A percentile compares a stretch with the other conserved stretches of the same genome.
These are phyloP conservation scores for Immersiporthe knoxdaviesiana DNA, from an alignment of 2,329 filamentous ascomycete species.

Conservation along the genomic window DNA sequence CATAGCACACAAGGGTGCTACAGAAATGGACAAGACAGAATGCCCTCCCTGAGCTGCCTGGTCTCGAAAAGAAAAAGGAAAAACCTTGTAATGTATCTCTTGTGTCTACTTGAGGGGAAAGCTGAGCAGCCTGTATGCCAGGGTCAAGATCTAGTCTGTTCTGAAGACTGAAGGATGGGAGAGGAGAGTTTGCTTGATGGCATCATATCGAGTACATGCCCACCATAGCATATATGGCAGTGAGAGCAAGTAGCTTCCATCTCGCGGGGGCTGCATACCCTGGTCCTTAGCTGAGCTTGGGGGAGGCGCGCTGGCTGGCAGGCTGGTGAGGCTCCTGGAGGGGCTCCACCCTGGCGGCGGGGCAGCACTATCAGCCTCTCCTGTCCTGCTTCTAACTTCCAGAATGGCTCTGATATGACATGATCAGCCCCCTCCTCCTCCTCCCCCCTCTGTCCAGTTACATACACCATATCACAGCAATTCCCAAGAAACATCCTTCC, in stretches of 20 bases:
- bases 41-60: neutral
- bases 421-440: neutral
- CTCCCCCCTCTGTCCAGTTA: neutral
- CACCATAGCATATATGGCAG: neutral
- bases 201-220: neutral
- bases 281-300: neutral
- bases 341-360: neutral
- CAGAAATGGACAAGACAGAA: neutral
- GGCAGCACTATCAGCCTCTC: neutral
- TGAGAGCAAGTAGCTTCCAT: neutral
- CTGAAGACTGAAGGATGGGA: neutral
- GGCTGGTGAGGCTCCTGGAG: neutral
- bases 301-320: neutral
- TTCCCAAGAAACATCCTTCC: neutral
- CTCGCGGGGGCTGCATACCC: conserved; percentile 2
- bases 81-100: neutral
- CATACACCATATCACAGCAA: conserved; percentile 3
- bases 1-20: neutral
- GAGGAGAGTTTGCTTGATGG: neutral
- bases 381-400: neutral
- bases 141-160: neutral
- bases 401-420: conserved; percentile 6
- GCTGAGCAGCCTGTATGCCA: too few relatives aligned
- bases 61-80: neutral
- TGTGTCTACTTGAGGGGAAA: too few relatives aligned